Percentiles rank a stretch among this genome's conserved stretches.
These are phyloP conservation scores for Pseudoneurospora amorphoporcata DNA, from an alignment of 495 filamentous ascomycete species.

Conservation along the genomic window DNA sequence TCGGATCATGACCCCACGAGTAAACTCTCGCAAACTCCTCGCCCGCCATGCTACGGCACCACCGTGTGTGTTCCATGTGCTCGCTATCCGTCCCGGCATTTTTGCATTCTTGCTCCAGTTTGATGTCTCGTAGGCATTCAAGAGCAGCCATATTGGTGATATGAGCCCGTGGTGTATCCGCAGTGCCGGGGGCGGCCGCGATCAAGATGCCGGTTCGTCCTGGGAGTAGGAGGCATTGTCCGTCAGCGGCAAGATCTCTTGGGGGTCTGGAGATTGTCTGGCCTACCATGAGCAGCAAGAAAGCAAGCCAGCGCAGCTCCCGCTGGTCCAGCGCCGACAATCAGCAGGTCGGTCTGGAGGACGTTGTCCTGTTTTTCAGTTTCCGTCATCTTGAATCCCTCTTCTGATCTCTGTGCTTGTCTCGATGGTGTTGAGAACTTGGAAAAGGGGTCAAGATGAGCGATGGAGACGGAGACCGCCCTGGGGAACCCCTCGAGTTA, in stretches of 20 bases:
- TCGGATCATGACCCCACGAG: conserved; percentile 44
- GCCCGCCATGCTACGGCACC: conserved; percentile 45
- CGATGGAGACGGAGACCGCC: neutral
- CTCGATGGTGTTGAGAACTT: neutral
- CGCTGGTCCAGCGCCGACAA: conserved; percentile 47
- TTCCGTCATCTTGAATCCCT: neutral
- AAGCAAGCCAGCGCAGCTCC: conserved; percentile 47
- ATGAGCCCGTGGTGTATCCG: conserved; percentile 45
- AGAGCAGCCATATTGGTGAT: conserved; percentile 39
- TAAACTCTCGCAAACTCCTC: conserved; percentile 43
- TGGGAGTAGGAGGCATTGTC: conserved; percentile 1
- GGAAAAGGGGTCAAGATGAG: neutral
- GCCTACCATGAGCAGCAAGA: conserved; percentile 38
- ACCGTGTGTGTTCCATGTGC: conserved; percentile 41
- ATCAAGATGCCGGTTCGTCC: conserved; percentile 41
- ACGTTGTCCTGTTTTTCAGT: conserved; percentile 6
- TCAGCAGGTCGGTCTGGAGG: conserved; percentile 41
- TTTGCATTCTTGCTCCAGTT: conserved; percentile 32
- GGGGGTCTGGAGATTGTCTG: neutral
- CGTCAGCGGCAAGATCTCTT: too few relatives aligned
- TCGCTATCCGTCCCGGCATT: conserved; percentile 24
- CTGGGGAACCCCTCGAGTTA: neutral
- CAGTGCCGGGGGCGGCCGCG: conserved; percentile 32
- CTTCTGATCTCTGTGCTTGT: neutral
- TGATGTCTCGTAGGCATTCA: conserved; percentile 45